These are phyloP conservation scores for Coemansia linderi DNA, from an alignment of 371 early-diverging fungal species.

Conservation along the genomic window DNA sequence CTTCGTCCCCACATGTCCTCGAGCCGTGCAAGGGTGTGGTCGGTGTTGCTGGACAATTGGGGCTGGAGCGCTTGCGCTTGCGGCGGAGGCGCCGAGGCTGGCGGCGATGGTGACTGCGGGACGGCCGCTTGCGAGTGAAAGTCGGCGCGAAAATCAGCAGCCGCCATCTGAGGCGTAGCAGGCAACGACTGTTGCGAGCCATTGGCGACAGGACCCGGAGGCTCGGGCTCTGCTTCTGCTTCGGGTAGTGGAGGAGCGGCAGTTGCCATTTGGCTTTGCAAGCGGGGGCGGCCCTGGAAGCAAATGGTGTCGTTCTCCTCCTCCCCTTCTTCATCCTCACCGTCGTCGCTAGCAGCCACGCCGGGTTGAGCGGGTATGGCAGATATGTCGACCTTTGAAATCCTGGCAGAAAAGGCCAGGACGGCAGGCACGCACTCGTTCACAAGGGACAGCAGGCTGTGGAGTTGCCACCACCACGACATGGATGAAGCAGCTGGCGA, in stretches of 20 bases:
- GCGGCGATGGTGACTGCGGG: constrained; percentile 6
- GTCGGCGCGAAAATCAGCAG: neutral
- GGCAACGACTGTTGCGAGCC: constrained; percentile 19
- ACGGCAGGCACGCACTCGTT: constrained; percentile 29
- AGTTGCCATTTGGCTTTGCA: constrained; percentile 10
- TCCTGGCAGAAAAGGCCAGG: neutral
- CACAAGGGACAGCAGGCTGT: constrained; percentile 17
- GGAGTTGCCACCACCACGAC: constrained; percentile 26
- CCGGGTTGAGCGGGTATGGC: neutral
- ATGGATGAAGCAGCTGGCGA: neutral
- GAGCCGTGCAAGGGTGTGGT: neutral
- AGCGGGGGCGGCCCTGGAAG: constrained; percentile 35
- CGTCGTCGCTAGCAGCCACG: neutral
- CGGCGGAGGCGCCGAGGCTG: constrained; percentile 7
- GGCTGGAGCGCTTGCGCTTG: neutral
- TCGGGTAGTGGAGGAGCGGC: neutral
- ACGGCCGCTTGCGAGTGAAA: neutral
- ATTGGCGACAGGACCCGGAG: neutral
- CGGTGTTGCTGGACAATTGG: neutral
- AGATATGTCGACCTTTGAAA: neutral
- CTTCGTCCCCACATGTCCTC: neutral
- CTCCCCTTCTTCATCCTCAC: constrained; percentile 17
- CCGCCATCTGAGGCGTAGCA: constrained; percentile 21
- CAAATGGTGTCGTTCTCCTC: constrained; percentile 30
- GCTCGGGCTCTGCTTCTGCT: neutral